Evolutionary conservation across 768 basidiomycete species (phyloP), one percentile per base, ranked within the genome.

Genomic region (Lentinula raphanica): DNA sequence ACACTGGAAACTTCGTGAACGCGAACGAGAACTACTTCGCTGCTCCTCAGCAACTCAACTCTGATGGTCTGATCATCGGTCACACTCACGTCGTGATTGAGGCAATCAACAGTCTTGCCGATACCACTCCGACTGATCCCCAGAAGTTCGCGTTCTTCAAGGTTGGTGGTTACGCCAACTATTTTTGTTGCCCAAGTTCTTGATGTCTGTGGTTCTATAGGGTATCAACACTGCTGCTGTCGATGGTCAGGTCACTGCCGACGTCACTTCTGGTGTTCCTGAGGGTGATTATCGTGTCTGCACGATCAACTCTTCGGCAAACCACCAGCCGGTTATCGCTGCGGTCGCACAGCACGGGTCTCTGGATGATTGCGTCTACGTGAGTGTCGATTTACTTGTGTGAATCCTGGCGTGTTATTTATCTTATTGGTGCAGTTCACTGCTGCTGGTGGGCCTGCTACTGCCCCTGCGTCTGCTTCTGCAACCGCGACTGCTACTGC

Each of bases 51-150:
- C 79, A 81, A 64, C 72, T 81, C 58, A 67, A 82, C 42, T 61
- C 59, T 1, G 61, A 71, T 9, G 86, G 86, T 56, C 63, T 76
- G 48, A 76, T 88, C 64, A 66, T 79, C 58, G 88, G 87, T 15
- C 84, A 87, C 71, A 73, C 75, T 15, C 87, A 89, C 65, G 70
- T 87, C 64, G 84, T 85, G 39, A 73, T 88, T 56, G 79, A 88
- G 68, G 58, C 67, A 51, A 71, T 90, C 57, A 59, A 65, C 12
- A 72, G 78, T 12, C 69, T 87, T 53, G 69, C 70, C 36, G 74
- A 81, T 59, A 81, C 84, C 13, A 73, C 68, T 1, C 75, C 81
- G 2, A 75, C 74, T n/a, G 69, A 86, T 66, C 78, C 82, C 15
- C 72, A 64, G 36, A 68, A 72, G 27, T 87, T 87, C 58, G 78